These are phyloP conservation scores for Dittrichia graveolens DNA, from an alignment of 129 eudicot genomes.

Conservation along the genomic window DNA sequence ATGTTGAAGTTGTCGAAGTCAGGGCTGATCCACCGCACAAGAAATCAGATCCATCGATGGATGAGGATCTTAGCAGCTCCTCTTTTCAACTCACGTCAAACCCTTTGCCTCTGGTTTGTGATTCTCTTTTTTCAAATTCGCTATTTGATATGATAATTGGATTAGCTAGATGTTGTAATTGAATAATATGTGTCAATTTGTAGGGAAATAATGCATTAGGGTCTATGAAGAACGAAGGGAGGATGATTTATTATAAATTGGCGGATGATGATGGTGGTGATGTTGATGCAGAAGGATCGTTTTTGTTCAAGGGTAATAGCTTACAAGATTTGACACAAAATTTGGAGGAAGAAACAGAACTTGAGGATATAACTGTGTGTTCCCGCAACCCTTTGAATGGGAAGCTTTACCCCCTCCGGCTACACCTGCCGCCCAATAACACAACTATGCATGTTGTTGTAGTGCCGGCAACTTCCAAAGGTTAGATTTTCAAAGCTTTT, in stretches of 20 bases:
- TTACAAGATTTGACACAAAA: conserved; percentile 61
- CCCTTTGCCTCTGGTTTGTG: conserved; percentile 41
- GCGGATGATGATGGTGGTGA: conserved; percentile 68
- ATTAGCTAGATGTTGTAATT: background rate
- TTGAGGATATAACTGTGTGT: conserved; percentile 64
- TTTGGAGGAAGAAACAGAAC: conserved; percentile 83
- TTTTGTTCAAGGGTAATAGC: conserved; percentile 59
- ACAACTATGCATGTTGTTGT: conserved; percentile 65
- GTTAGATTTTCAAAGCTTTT: conserved; percentile 42
- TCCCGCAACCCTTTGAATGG: conserved; percentile 64
- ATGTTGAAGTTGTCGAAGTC: conserved; percentile 57
- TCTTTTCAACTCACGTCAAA: conserved; percentile 42
- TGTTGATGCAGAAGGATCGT: conserved; percentile 54
- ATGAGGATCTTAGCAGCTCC: conserved; percentile 38
- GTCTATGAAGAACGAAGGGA: conserved; percentile 62
- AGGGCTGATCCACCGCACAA: conserved; percentile 26
- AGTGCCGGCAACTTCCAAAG: conserved; percentile 73
- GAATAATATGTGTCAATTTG: conserved; percentile 5
- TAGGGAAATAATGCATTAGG: conserved; percentile 38
- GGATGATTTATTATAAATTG: conserved; percentile 58
- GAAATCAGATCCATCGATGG: conserved; percentile 29
- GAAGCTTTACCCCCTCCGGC: conserved; percentile 76
- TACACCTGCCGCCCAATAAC: conserved; percentile 85
- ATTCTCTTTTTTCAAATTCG: background rate
- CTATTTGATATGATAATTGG: background rate